Evolutionary conservation across 768 basidiomycete genomes (phyloP).

Genomic region (Chalciporus piperatus): DNA sequence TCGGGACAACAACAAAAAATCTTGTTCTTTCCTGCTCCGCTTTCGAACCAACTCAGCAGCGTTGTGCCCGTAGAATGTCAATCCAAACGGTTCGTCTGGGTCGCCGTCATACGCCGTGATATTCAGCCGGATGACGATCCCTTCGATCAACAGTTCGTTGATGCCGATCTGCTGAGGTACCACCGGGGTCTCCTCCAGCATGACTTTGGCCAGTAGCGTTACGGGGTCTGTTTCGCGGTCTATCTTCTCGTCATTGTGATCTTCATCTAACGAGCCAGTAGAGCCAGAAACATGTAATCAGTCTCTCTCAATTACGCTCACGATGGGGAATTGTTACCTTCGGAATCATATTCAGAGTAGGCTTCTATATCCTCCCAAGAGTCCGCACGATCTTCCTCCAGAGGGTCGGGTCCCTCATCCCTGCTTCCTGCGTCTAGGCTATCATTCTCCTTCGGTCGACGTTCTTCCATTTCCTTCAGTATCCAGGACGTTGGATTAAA

Average conservation of each 20-base stretch:
- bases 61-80: too few species aligned
- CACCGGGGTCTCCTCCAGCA: not conserved
- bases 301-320: not conserved
- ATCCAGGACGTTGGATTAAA: slow-evolving; percentile 2
- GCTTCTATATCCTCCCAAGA: not conserved
- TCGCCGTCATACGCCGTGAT: not conserved
- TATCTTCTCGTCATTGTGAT: not conserved
- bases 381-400: not conserved
- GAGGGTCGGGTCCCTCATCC: not conserved
- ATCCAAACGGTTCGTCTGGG: not conserved
- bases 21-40: too few species aligned
- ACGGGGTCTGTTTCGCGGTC: not conserved
- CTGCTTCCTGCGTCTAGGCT: not conserved
- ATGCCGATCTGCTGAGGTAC: not conserved
- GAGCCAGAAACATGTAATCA: not conserved
- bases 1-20: too few species aligned
- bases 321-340: too few species aligned
- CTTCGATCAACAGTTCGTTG: slow-evolving; percentile 10
- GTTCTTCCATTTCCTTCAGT: not conserved
- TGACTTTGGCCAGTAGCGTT: not conserved
- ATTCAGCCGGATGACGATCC: not conserved
- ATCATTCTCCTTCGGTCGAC: not conserved
- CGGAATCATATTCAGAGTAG: too few species aligned
- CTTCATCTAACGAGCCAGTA: not conserved
- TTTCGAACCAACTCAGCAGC: too few species aligned